These are phyloP conservation scores for Talaromyces sp. DNA, from an alignment of 2,329 filamentous ascomycete species.

Conservation along the genomic window DNA sequence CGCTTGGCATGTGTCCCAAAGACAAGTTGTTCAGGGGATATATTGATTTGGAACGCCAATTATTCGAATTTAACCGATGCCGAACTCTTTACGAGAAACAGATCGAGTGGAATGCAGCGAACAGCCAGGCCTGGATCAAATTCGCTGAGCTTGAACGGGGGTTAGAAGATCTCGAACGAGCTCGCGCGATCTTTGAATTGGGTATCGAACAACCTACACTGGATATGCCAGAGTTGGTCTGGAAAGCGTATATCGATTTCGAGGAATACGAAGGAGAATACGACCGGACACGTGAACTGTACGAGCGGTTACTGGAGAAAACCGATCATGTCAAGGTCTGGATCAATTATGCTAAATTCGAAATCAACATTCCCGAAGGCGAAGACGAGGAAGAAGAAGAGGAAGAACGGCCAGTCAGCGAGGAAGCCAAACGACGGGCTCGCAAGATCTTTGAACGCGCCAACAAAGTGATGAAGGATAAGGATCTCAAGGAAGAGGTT, in stretches of 20 bases:
- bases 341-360: slow-evolving; percentile 98
- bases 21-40: slow-evolving; percentile 94
- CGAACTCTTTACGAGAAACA: slow-evolving; percentile 92
- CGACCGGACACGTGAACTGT: slow-evolving; percentile 74
- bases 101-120: slow-evolving; percentile 85
- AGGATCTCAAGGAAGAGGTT: slow-evolving; percentile 84
- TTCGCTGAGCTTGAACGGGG: slow-evolving; percentile 92
- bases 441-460: slow-evolving; percentile 82
- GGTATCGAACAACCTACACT: slow-evolving; percentile 77
- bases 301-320: slow-evolving; percentile 87
- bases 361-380: slow-evolving; percentile 85
- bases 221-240: slow-evolving; percentile 96
- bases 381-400: slow-evolving; percentile 62
- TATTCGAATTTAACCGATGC: slow-evolving; percentile 92
- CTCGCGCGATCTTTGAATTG: slow-evolving; percentile 87
- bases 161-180: slow-evolving; percentile 83
- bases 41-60: slow-evolving; percentile 84
- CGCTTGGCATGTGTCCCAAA: slow-evolving; percentile 93
- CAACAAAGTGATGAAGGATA: slow-evolving; percentile 81
- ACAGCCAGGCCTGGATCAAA: slow-evolving; percentile 92
- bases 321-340: slow-evolving; percentile 99
- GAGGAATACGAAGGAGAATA: slow-evolving; percentile 95
- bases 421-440: slow-evolving; percentile 78
- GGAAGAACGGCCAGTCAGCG: slow-evolving; percentile 65
- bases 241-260: slow-evolving; percentile 98